A percentile compares a stretch with the other conserved stretches of the same genome.
Conservation (phyloP, 73 alveolate genomes). For the Paramecium sexaurelia region DNA sequence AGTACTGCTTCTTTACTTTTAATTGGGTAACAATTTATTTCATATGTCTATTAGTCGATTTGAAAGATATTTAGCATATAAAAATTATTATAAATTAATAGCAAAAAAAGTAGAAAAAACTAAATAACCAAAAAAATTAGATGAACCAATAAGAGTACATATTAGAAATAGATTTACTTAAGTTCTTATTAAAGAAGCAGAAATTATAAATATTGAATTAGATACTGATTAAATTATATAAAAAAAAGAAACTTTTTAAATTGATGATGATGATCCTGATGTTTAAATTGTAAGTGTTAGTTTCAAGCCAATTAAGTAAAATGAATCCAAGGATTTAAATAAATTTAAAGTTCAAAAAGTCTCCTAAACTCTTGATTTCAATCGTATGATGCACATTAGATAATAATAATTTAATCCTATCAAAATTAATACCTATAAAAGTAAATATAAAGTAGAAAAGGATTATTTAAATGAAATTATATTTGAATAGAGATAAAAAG, state of each 20-base stretch:
- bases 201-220: background rate
- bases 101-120: background rate
- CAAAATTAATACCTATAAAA: background rate
- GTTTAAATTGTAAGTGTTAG: background rate
- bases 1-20: background rate
- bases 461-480: slow-evolving; percentile 13
- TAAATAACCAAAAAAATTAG: background rate
- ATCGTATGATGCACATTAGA: background rate
- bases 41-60: background rate
- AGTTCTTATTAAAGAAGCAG: background rate
- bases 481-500: background rate
- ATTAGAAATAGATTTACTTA: background rate
- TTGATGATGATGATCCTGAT: background rate
- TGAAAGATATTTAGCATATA: background rate
- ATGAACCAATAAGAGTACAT: slow-evolving; percentile 11
- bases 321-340: background rate
- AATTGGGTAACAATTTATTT: background rate
- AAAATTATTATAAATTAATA: background rate
- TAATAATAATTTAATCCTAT: background rate
- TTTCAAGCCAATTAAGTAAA: background rate
- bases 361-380: background rate
- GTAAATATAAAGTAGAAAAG: background rate
- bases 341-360: background rate
- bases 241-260: background rate
- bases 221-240: background rate